A percentile compares a stretch with the other conserved stretches of the same genome.
These are phyloP conservation scores for Adansonia grandidieri DNA, from an alignment of 441 rosid species.

Conservation along the genomic window DNA sequence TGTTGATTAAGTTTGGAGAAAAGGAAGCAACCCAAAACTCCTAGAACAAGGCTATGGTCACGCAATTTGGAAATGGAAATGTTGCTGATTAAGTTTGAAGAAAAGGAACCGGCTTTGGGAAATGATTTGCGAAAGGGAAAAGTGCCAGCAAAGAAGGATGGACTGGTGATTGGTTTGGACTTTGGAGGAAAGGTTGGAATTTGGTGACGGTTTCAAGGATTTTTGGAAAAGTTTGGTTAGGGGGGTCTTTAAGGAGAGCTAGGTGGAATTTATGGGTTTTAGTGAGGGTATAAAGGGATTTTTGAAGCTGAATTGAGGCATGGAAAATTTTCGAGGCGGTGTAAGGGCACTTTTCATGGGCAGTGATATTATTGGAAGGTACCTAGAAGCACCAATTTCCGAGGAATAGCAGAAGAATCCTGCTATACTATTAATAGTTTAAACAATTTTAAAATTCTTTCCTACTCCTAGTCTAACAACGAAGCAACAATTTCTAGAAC, in stretches of 20 bases:
- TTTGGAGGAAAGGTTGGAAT: constrained; percentile 47
- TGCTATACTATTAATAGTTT: too few species aligned
- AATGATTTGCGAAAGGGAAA: constrained; percentile 69
- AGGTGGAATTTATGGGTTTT: constrained; percentile 39
- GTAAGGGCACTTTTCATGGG: too few species aligned
- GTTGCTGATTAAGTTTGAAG: constrained; percentile 43
- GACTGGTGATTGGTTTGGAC: constrained; percentile 54
- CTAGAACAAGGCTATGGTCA: constrained; percentile 49
- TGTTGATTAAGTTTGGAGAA: not conserved
- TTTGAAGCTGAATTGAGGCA: constrained; percentile 21
- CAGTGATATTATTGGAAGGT: too few species aligned
- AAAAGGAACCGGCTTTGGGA: constrained; percentile 64
- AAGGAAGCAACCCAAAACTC: constrained; percentile 33
- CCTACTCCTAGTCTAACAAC: too few species aligned
- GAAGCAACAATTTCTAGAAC: too few species aligned
- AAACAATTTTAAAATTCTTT: too few species aligned
- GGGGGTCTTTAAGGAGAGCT: constrained; percentile 25
- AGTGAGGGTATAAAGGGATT: constrained; percentile 28
- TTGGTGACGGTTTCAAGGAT: constrained; percentile 44
- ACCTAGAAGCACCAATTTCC: too few species aligned
- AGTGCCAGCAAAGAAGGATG: constrained; percentile 74
- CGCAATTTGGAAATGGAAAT: constrained; percentile 38
- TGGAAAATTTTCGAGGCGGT: too few species aligned
- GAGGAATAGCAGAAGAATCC: too few species aligned
- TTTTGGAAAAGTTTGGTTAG: constrained; percentile 23